phyloP scores from a whole-genome alignment of 495 filamentous ascomycete species.

The Penicillium argentinense region DNA sequence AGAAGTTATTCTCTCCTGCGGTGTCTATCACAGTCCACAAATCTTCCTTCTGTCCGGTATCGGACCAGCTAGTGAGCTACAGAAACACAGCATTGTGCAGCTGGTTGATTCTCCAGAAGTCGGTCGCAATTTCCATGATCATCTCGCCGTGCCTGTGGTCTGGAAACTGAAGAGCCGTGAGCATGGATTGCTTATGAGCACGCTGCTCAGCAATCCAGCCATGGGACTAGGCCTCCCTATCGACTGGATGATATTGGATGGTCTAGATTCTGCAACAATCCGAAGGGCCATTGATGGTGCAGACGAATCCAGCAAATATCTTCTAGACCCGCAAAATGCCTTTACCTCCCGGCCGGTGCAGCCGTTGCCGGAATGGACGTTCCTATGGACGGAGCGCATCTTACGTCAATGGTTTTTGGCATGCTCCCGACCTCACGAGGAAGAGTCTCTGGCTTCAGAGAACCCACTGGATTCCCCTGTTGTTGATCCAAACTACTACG shows the following conservation, averaged over 20 bases:
- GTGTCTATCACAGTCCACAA: slow-evolving; percentile 25
- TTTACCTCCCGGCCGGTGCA: slow-evolving; percentile 20
- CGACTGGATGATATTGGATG: slow-evolving; percentile 27
- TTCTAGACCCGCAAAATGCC: slow-evolving; percentile 1
- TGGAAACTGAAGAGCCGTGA: slow-evolving; percentile 42
- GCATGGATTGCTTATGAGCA: slow-evolving; percentile 23
- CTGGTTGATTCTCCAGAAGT: slow-evolving; percentile 30
- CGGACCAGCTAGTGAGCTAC: slow-evolving; percentile 25
- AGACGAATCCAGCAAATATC: slow-evolving; percentile 11
- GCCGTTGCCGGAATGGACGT: slow-evolving; percentile 11
- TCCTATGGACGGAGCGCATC: slow-evolving; percentile 38
- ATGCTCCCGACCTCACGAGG: slow-evolving; percentile 43
- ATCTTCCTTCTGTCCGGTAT: slow-evolving; percentile 41
- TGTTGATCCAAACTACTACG: slow-evolving; percentile 45
- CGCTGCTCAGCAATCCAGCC: slow-evolving; percentile 26
- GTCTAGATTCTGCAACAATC: no score
- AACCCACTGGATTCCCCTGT: slow-evolving; percentile 29
- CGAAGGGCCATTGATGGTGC: slow-evolving; percentile 28
- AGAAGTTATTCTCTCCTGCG: slow-evolving; percentile 8
- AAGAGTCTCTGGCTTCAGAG: slow-evolving; percentile 31
- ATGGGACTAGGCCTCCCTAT: slow-evolving; percentile 30
- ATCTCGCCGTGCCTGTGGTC: slow-evolving; percentile 26
- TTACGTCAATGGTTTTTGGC: slow-evolving; percentile 31
- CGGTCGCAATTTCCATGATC: slow-evolving; percentile 37
- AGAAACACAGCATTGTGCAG: slow-evolving; percentile 12